phyloP scores from a whole-genome alignment of 305 asterid genomes.

The Striga hermonthica region DNA sequence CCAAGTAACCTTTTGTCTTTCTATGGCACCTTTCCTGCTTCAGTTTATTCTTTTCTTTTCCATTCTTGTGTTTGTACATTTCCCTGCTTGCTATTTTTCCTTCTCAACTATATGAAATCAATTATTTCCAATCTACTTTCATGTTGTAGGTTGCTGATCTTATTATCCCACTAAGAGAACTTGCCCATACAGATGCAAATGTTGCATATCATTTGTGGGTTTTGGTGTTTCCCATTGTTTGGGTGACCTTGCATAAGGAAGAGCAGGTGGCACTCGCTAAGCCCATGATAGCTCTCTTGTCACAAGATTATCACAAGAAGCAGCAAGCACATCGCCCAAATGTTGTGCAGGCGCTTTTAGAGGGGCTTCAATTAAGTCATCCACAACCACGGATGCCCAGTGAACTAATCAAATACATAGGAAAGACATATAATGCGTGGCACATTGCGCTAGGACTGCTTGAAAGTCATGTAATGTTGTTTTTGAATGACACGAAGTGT shows the following conservation, averaged over 20 bases:
- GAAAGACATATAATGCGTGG: conserved; percentile 99
- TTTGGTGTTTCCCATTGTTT: conserved; percentile 96
- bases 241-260: conserved; percentile 98
- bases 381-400: conserved; percentile 99
- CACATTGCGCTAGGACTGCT: conserved; percentile 87
- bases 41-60: not conserved
- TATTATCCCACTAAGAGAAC: conserved; percentile 87
- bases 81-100: conserved; percentile 24
- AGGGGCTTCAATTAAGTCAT: conserved; percentile 98
- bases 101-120: conserved; percentile 24
- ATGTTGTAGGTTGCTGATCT: conserved; percentile 81
- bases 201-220: conserved; percentile 99
- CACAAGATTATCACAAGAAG: conserved; percentile 97
- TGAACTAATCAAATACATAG: conserved; percentile 91
- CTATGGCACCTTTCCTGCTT: not conserved
- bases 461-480: conserved; percentile 97
- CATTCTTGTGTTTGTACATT: conserved; percentile 1
- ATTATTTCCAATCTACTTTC: conserved; percentile 26
- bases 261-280: conserved; percentile 95
- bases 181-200: conserved; percentile 93
- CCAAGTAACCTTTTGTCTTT: conserved; percentile 15
- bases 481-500: conserved; percentile 88
- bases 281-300: conserved; percentile 92
- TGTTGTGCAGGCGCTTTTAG: conserved; percentile 98
- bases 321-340: conserved; percentile 94